Evolutionary conservation across 176 grass and related monocot genomes (phyloP).

Genomic region (Carex myosuroides): DNA sequence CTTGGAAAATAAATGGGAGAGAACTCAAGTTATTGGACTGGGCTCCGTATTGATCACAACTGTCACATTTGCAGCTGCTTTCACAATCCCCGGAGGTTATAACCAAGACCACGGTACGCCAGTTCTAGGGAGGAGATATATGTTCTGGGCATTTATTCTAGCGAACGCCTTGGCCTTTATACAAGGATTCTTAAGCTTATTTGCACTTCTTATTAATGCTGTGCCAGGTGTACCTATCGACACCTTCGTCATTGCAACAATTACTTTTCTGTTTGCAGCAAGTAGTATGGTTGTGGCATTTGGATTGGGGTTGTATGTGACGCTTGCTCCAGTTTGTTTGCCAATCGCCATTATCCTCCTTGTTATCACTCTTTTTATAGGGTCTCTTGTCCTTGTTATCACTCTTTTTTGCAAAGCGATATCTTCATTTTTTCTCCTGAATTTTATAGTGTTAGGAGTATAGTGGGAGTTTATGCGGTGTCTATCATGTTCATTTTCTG

Average conservation of each 20-base stretch:
- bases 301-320: background rate
- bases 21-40: background rate
- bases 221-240: background rate
- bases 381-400: background rate
- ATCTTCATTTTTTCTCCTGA: too few relatives aligned
- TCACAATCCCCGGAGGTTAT: conserved; percentile 6
- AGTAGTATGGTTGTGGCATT: background rate
- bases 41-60: conserved; percentile 4
- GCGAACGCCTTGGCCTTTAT: background rate
- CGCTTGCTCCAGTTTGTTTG: background rate
- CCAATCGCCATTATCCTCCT: background rate
- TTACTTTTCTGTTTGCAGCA: too few relatives aligned
- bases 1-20: background rate
- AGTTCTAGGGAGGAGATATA: background rate
- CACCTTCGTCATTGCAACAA: too few relatives aligned
- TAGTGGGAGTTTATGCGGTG: background rate
- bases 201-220: background rate
- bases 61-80: background rate
- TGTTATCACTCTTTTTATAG: background rate
- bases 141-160: background rate
- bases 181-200: background rate
- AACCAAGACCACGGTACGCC: background rate
- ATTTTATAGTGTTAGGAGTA: too few relatives aligned
- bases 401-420: too few relatives aligned
- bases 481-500: background rate